phyloP scores from a whole-genome alignment of 2,329 filamentous ascomycete genomes.

The Penicillium sp. region DNA sequence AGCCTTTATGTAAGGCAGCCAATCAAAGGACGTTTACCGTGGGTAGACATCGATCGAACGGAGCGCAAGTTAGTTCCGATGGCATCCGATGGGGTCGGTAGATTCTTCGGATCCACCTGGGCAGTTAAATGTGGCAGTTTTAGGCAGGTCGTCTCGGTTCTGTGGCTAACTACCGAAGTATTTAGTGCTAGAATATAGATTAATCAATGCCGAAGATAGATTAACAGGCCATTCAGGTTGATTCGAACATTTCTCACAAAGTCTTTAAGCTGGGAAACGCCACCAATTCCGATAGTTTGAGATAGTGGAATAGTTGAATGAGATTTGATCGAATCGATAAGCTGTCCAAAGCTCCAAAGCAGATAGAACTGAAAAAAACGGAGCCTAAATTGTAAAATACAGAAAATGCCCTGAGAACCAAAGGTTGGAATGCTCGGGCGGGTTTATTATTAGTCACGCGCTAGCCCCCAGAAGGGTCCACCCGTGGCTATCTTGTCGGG shows the following conservation, averaged over 20 bases:
- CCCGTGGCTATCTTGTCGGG: background rate
- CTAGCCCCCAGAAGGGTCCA: background rate
- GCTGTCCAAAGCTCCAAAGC: background rate
- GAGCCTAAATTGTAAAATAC: background rate
- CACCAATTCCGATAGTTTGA: background rate
- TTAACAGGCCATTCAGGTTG: background rate
- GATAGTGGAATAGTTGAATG: no score
- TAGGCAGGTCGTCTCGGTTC: slow-evolving; percentile 7
- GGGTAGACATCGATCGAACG: slow-evolving; percentile 7
- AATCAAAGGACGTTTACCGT: background rate
- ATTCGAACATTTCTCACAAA: background rate
- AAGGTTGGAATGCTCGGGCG: background rate
- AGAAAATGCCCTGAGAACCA: background rate
- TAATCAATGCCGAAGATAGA: background rate
- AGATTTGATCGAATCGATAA: no score
- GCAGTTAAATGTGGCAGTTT: slow-evolving; percentile 1
- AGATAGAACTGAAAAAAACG: background rate
- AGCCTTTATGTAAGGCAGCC: background rate
- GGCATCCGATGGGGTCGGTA: background rate
- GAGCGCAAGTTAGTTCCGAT: slow-evolving; percentile 5
- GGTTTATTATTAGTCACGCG: background rate
- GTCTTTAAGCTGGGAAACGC: background rate
- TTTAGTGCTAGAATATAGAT: background rate
- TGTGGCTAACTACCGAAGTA: background rate
- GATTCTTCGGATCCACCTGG: background rate